Evolutionary conservation across 345 rosid genomes (phyloP).

Genomic region (Citrus mangshanensis): DNA sequence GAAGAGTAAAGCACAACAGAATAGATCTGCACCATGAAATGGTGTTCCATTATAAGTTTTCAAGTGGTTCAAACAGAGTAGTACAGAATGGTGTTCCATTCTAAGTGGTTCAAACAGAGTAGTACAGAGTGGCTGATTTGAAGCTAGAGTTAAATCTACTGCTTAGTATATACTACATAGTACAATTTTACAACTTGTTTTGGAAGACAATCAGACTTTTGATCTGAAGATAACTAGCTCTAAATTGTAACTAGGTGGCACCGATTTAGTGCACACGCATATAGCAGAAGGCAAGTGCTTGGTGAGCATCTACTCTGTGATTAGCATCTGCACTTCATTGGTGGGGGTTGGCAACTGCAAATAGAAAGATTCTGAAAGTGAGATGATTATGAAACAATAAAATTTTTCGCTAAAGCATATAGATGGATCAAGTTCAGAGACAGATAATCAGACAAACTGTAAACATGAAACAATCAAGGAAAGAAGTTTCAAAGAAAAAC

Average conservation of each 20-base stretch:
- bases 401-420: neutral
- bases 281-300: conserved; percentile 1
- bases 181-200: neutral
- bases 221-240: neutral
- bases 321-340: conserved; percentile 38
- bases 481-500: neutral
- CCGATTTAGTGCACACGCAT: neutral
- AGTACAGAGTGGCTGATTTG: neutral
- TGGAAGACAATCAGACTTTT: conserved; percentile 12
- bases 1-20: neutral
- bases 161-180: neutral
- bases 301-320: conserved; percentile 37
- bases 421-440: neutral
- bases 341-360: conserved; percentile 42
- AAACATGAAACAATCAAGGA: neutral
- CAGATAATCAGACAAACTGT: neutral
- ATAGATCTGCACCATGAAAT: neutral
- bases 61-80: neutral
- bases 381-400: neutral
- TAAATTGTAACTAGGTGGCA: neutral
- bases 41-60: neutral
- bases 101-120: neutral
- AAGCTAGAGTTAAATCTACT: neutral
- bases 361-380: neutral
- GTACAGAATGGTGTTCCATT: neutral